Evolutionary conservation across 805 yeast genomes (phyloP).

Genomic region (Candida krabiensis): DNA sequence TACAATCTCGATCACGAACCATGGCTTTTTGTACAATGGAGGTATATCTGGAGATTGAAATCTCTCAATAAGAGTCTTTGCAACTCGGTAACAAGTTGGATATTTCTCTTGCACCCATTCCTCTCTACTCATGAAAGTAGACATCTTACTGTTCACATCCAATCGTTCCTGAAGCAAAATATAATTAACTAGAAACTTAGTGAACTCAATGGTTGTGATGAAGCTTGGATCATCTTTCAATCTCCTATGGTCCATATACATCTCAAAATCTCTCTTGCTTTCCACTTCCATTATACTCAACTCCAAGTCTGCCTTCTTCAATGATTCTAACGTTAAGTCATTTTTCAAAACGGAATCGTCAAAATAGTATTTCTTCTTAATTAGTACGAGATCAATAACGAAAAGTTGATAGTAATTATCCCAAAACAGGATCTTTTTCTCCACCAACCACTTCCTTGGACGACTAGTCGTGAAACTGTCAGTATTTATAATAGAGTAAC

Average conservation of each 20-base stretch:
- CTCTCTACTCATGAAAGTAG: conserved; percentile 24
- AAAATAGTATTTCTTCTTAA: conserved; percentile 29
- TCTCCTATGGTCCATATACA: conserved; percentile 19
- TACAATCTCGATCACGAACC: conserved; percentile 25
- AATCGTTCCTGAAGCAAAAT: conserved; percentile 24
- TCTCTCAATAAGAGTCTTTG: conserved; percentile 16
- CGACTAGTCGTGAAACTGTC: conserved; percentile 24
- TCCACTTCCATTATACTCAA: conserved; percentile 24
- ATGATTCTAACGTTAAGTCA: conserved; percentile 15
- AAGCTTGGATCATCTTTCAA: conserved; percentile 12
- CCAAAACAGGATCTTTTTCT: conserved; percentile 18
- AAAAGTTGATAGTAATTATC: conserved; percentile 24
- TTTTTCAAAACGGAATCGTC: conserved; percentile 20
- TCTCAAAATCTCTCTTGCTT: conserved; percentile 19
- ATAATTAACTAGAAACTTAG: conserved; percentile 17
- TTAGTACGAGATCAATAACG: conserved; percentile 21
- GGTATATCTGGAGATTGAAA: conserved; percentile 20
- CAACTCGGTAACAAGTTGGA: conserved; percentile 22
- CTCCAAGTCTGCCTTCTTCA: conserved; percentile 28
- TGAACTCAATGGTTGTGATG: conserved; percentile 15
- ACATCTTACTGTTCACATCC: conserved; percentile 31
- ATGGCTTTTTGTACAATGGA: conserved; percentile 20
- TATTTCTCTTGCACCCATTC: conserved; percentile 26
- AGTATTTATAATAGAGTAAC: conserved; percentile 23
- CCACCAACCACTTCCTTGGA: conserved; percentile 25